Percentiles rank a stretch among this genome's conserved stretches.
phyloP scores from a whole-genome alignment of 768 basidiomycete species.

The Collybiopsis luxurians region DNA sequence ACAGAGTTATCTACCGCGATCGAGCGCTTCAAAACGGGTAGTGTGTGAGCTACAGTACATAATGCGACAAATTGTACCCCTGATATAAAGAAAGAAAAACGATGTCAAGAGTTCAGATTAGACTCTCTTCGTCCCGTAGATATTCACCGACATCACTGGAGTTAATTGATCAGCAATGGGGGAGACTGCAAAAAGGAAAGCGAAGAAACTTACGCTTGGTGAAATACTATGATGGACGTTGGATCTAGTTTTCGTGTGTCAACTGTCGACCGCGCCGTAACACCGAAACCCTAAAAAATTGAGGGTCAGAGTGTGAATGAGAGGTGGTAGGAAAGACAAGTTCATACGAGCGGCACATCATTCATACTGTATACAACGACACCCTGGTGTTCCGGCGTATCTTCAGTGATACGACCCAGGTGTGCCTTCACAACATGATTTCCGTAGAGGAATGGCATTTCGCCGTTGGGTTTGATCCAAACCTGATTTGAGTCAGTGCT shows the following conservation, averaged over 20 bases:
- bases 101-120: slow-evolving; percentile 40
- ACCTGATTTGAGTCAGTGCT: too few relatives aligned
- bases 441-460: slow-evolving; percentile 99
- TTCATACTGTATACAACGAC: slow-evolving; percentile 97
- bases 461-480: slow-evolving; percentile 99
- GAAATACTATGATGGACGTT: slow-evolving; percentile 96
- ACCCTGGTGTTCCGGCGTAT: slow-evolving; percentile 98
- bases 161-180: slow-evolving; percentile 8
- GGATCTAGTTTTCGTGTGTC: slow-evolving; percentile 98
- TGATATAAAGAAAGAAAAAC: slow-evolving; percentile 21
- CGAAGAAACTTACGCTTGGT: slow-evolving; percentile 80
- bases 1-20: slow-evolving; percentile 24
- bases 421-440: slow-evolving; percentile 99
- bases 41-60: slow-evolving; percentile 15
- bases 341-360: slow-evolving; percentile 83
- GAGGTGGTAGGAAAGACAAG: too few relatives aligned
- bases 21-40: slow-evolving; percentile 45
- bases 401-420: slow-evolving; percentile 97
- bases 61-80: not conserved
- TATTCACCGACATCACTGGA: slow-evolving; percentile 96
- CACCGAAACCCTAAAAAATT: slow-evolving; percentile 83
- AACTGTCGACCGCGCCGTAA: slow-evolving; percentile 91
- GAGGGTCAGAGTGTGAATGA: too few relatives aligned
- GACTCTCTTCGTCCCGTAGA: slow-evolving; percentile 85
- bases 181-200: not conserved